Percentiles rank a stretch among this genome's conserved stretches.
phyloP scores from a whole-genome alignment of 768 basidiomycete species.

The Suillus sp. region DNA sequence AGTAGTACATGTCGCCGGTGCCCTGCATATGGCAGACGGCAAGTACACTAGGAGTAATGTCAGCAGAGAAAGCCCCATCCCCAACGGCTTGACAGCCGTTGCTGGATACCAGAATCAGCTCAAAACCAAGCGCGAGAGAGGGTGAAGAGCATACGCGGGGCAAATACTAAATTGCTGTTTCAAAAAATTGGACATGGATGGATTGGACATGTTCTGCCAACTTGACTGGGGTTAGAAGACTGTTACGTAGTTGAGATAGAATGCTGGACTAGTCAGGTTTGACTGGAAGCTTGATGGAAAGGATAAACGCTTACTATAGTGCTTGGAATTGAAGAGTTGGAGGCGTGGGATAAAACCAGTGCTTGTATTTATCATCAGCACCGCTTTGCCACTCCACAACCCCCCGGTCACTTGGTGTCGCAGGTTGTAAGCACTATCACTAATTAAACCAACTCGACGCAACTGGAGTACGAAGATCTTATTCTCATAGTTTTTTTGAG shows the following conservation, averaged over 20 bases:
- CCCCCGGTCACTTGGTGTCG: not conserved
- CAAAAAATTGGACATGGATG: constrained; percentile 67
- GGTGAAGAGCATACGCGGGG: constrained; percentile 70
- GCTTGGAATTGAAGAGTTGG: not conserved
- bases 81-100: constrained; percentile 97
- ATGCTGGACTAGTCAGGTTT: not conserved
- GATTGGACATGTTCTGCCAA: constrained; percentile 86
- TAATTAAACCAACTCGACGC: too few relatives aligned
- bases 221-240: constrained; percentile 49
- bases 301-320: not conserved
- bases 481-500: constrained; percentile 3
- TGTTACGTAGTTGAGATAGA: constrained; percentile 3
- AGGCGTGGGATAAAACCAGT: not conserved
- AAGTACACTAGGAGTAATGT: constrained; percentile 76
- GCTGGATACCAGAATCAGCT: constrained; percentile 47
- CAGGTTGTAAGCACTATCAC: not conserved
- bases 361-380: constrained; percentile 16
- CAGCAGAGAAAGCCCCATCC: constrained; percentile 89
- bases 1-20: constrained; percentile 83
- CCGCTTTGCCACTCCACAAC: constrained; percentile 11
- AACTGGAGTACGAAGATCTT: not conserved
- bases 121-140: not conserved
- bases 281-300: constrained; percentile 7
- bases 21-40: constrained; percentile 86
- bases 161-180: constrained; percentile 89